Conservation (phyloP, 2,329 filamentous ascomycete species). For the Colletotrichum sp. region DNA sequence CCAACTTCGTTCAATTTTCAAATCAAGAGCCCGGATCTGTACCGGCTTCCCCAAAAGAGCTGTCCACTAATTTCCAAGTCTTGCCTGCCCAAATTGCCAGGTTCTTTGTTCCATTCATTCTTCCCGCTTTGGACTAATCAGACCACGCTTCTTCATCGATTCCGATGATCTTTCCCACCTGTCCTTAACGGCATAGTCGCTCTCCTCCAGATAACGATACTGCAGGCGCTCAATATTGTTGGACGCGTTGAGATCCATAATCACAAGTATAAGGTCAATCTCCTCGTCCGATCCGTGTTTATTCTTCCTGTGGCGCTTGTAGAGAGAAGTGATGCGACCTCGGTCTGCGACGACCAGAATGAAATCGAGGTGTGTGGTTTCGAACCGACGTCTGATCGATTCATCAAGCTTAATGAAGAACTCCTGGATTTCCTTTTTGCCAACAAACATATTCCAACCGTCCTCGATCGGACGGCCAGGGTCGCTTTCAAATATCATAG, state of each 20-base stretch:
- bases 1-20: background rate
- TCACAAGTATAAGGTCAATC: background rate
- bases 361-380: background rate
- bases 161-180: background rate
- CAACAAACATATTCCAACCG: background rate
- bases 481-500: background rate
- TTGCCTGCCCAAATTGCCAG: background rate
- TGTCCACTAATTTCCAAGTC: background rate
- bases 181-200: background rate
- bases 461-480: background rate
- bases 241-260: background rate
- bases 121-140: background rate
- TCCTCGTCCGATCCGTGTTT: background rate
- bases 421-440: background rate
- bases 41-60: background rate
- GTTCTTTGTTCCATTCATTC: background rate
- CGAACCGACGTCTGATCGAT: background rate
- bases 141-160: background rate
- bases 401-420: background rate
- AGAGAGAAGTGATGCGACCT: background rate
- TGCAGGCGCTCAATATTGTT: background rate
- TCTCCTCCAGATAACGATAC: background rate
- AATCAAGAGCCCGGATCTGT: background rate
- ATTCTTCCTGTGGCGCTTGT: background rate
- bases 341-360: background rate